A percentile compares a stretch with the other conserved stretches of the same genome.
Conservation (phyloP, 768 basidiomycete genomes). For the Rhodotorula kratochvilovae region DNA sequence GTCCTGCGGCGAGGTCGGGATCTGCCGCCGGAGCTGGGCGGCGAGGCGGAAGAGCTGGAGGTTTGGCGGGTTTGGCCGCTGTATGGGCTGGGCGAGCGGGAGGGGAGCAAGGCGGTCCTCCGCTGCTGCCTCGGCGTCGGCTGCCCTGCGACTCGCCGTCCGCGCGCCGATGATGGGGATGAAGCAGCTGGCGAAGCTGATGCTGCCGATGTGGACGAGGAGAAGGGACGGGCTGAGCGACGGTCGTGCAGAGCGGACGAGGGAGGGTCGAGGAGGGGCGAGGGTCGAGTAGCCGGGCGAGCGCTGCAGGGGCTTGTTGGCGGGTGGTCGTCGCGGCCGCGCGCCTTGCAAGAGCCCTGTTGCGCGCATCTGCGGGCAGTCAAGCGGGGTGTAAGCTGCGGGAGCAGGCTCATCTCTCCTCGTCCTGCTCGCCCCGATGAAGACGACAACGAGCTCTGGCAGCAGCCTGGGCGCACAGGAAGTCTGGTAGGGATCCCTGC, state of each 20-base stretch:
- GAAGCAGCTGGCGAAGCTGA: slow-evolving; percentile 18
- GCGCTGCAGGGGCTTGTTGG: not conserved
- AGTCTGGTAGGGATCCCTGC: no score
- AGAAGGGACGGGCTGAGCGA: slow-evolving; percentile 20
- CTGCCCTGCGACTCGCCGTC: not conserved
- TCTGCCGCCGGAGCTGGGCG: slow-evolving; percentile 14
- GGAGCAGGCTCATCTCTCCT: not conserved
- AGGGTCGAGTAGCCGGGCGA: slow-evolving; percentile 12
- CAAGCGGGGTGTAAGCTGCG: not conserved
- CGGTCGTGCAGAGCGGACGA: not conserved
- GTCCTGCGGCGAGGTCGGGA: slow-evolving; percentile 11
- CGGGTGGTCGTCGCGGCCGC: not conserved
- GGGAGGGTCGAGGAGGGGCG: not conserved
- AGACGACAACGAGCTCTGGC: no score
- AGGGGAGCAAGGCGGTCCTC: not conserved
- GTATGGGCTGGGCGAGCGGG: slow-evolving; percentile 10
- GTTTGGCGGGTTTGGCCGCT: slow-evolving; percentile 9
- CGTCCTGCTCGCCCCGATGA: no score
- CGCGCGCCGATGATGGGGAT: slow-evolving; percentile 29
- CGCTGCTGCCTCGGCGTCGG: not conserved
- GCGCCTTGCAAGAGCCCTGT: not conserved
- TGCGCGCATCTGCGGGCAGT: not conserved
- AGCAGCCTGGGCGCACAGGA: no score
- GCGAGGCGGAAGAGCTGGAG: slow-evolving; percentile 10
- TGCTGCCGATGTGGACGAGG: slow-evolving; percentile 25